Conservation (phyloP, 225 moss, liverwort and hornwort genomes). For the Antitrichia curtipendula region DNA sequence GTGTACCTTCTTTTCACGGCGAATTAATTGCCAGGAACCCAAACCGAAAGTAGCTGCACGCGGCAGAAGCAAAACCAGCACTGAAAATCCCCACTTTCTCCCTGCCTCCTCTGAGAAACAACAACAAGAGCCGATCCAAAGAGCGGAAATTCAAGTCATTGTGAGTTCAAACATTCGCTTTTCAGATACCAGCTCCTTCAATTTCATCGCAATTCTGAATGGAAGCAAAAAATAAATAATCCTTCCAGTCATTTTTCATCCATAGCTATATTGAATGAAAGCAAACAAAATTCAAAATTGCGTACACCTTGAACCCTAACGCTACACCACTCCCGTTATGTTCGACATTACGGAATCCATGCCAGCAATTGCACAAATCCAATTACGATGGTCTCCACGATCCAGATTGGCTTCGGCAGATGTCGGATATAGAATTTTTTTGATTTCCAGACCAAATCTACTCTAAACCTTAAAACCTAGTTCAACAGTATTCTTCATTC, state of each 20-base stretch:
- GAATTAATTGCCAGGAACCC: slow-evolving; percentile 84
- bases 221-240: background rate
- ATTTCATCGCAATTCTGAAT: background rate
- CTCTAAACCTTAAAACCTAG: background rate
- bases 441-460: background rate
- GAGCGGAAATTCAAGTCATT: background rate
- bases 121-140: background rate
- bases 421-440: background rate
- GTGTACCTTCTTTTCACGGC: slow-evolving; percentile 64
- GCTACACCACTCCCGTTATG: background rate
- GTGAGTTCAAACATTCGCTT: background rate
- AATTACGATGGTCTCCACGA: background rate
- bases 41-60: slow-evolving; percentile 83
- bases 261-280: background rate
- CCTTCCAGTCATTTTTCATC: background rate
- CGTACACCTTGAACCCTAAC: background rate
- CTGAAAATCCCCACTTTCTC: slow-evolving; percentile 70
- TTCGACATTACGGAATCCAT: background rate
- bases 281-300: background rate
- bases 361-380: background rate
- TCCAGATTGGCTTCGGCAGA: background rate
- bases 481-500: background rate
- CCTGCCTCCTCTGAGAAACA: slow-evolving; percentile 19
- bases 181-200: background rate
- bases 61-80: slow-evolving; percentile 65